phyloP scores from a whole-genome alignment of 768 basidiomycete genomes.

The Collybiopsis confluens region DNA sequence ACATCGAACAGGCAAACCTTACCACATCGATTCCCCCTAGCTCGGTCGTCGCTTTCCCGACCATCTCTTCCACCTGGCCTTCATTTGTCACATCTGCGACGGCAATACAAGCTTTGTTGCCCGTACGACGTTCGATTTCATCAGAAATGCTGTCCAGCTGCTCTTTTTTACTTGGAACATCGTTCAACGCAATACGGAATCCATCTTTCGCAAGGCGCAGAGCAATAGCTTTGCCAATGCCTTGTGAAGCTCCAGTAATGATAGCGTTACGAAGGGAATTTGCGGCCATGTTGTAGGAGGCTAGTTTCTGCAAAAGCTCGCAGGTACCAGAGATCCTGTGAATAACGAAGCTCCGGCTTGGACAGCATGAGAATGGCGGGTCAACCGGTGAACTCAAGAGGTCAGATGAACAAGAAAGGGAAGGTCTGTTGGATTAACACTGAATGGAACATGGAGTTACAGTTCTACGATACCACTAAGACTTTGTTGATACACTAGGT shows the following conservation, averaged over 20 bases:
- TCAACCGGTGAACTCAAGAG: too few relatives aligned
- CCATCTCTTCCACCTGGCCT: constrained; percentile 26
- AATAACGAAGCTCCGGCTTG: too few relatives aligned
- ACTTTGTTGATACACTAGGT: constrained; percentile 60
- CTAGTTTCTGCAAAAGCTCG: too few relatives aligned
- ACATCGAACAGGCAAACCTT: constrained; percentile 8
- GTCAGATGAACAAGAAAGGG: too few relatives aligned
- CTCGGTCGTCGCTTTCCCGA: constrained; percentile 12
- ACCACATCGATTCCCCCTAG: constrained; percentile 35
- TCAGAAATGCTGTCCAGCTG: background rate
- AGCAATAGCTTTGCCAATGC: constrained; percentile 36
- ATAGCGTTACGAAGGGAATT: constrained; percentile 22
- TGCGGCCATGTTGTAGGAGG: background rate
- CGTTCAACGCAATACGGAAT: constrained; percentile 32
- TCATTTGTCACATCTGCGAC: constrained; percentile 28
- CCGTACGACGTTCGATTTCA: background rate
- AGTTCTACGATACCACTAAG: too few relatives aligned
- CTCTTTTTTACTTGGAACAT: constrained; percentile 12
- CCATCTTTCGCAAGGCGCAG: constrained; percentile 32
- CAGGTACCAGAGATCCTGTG: too few relatives aligned
- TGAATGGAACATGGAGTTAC: too few relatives aligned
- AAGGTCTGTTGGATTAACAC: too few relatives aligned
- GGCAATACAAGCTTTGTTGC: background rate
- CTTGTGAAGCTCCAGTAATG: constrained; percentile 34
- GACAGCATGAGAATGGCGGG: too few relatives aligned